phyloP scores from a whole-genome alignment of 2,329 filamentous ascomycete genomes.

The Alternaria hordeiaustralica region DNA sequence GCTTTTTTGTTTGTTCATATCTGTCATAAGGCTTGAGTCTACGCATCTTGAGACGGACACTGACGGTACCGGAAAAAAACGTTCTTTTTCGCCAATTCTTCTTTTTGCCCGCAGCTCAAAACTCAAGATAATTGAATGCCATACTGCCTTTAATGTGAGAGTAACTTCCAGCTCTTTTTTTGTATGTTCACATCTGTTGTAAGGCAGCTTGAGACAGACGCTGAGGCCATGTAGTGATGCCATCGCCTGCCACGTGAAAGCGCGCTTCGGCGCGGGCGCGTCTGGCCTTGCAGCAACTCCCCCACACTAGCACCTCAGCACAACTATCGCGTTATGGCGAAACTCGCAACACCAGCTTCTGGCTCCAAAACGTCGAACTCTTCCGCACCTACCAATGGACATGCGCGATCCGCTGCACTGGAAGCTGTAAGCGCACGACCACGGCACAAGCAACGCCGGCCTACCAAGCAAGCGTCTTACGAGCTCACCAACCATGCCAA shows the following conservation, averaged over 20 bases:
- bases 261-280: background rate
- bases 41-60: too few species aligned
- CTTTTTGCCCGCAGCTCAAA: too few species aligned
- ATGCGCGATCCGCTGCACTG: constrained; percentile 20
- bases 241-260: background rate
- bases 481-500: constrained; percentile 46
- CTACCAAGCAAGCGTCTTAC: constrained; percentile 41
- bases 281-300: background rate
- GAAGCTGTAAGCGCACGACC: constrained; percentile 33
- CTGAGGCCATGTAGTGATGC: background rate
- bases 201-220: background rate
- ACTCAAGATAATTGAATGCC: too few species aligned
- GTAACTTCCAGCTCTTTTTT: too few species aligned
- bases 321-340: constrained; percentile 6
- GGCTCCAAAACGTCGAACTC: background rate
- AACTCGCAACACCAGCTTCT: constrained; percentile 3
- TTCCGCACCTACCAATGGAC: background rate
- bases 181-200: too few species aligned
- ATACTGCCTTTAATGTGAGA: too few species aligned
- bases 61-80: too few species aligned
- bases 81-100: too few species aligned
- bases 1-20: too few species aligned
- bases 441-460: constrained; percentile 35
- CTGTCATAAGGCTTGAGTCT: background rate
- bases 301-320: background rate